Conservation (phyloP, 768 basidiomycete species). For the Pleurotus tuoliensis region DNA sequence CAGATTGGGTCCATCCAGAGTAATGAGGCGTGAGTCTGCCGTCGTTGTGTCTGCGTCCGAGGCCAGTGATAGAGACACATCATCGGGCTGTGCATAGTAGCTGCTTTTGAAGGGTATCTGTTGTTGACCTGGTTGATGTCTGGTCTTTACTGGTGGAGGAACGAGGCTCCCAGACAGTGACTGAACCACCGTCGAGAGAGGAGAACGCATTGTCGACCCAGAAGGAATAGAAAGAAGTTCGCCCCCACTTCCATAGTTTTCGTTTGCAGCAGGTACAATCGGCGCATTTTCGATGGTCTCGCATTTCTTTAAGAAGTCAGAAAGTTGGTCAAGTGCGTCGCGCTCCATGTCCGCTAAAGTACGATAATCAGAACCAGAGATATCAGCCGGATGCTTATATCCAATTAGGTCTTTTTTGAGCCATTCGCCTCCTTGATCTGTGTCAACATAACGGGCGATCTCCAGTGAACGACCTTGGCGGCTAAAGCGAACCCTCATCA, state of each 20-base stretch:
- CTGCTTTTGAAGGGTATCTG: no score
- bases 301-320: constrained; percentile 8
- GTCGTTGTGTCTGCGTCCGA: no score
- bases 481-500: constrained; percentile 35
- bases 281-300: background rate
- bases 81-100: no score
- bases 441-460: constrained; percentile 28
- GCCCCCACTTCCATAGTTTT: no score
- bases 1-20: background rate
- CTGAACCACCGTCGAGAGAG: background rate
- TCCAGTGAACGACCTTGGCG: constrained; percentile 30
- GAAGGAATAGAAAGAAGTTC: background rate
- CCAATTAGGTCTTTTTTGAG: constrained; percentile 27
- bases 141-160: background rate
- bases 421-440: constrained; percentile 33
- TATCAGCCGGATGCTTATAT: constrained; percentile 13
- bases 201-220: no score
- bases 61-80: no score
- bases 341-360: constrained; percentile 21
- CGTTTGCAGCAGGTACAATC: no score
- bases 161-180: background rate
- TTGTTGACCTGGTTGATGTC: background rate
- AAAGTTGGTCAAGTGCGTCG: constrained; percentile 17
- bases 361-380: background rate
- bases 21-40: background rate